A percentile compares a stretch with the other conserved stretches of the same genome.
These are phyloP conservation scores for Lepidium africanum DNA, from an alignment of 345 rosid genomes.

Conservation along the genomic window DNA sequence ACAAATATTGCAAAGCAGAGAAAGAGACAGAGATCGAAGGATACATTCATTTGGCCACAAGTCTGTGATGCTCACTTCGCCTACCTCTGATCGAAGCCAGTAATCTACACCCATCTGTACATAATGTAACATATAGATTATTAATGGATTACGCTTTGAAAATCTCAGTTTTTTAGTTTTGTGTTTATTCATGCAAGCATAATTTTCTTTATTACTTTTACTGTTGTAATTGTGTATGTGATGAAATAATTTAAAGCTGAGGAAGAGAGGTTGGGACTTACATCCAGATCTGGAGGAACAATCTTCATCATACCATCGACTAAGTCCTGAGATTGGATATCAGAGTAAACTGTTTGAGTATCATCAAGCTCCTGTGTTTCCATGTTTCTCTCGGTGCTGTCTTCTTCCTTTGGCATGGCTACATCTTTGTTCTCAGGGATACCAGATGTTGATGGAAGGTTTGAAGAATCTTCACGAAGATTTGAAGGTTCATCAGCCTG, in stretches of 20 bases:
- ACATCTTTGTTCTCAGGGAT: slow-evolving; percentile 38
- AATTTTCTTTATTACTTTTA: background rate
- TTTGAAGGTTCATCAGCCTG: slow-evolving; percentile 48
- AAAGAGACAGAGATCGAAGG: slow-evolving; percentile 25
- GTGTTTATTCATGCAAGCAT: background rate
- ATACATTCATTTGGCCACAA: slow-evolving; percentile 84
- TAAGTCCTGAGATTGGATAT: slow-evolving; percentile 60
- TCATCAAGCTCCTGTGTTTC: slow-evolving; percentile 48
- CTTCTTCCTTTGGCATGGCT: slow-evolving; percentile 37
- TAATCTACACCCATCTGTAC: slow-evolving; percentile 80
- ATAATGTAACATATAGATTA: slow-evolving; percentile 1
- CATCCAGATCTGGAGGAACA: slow-evolving; percentile 82
- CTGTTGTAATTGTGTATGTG: background rate
- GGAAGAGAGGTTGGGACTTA: slow-evolving; percentile 37
- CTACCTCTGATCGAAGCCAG: slow-evolving; percentile 92
- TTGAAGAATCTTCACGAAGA: slow-evolving; percentile 46
- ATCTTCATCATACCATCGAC: slow-evolving; percentile 91
- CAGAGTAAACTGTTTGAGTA: slow-evolving; percentile 43
- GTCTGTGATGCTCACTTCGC: slow-evolving; percentile 79
- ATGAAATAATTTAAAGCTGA: background rate
- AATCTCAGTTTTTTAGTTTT: background rate
- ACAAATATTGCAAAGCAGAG: background rate
- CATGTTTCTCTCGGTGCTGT: slow-evolving; percentile 43
- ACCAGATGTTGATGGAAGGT: slow-evolving; percentile 45
- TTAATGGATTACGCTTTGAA: background rate